These are phyloP conservation scores for Chaetomium globosum DNA, from an alignment of 2,329 filamentous ascomycete genomes.

Conservation along the genomic window DNA sequence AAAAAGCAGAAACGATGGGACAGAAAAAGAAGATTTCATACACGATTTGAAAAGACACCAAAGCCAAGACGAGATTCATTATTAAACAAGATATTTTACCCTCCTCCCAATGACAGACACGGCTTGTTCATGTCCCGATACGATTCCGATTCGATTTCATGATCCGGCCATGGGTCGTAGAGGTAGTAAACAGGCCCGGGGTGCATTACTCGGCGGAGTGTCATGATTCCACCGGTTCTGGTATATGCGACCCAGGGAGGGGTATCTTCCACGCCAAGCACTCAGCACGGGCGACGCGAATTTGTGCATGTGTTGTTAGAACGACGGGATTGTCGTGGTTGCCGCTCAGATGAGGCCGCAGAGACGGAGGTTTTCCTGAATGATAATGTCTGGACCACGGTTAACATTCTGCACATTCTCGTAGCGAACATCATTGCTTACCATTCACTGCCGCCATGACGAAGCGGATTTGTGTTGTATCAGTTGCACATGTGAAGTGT, in stretches of 20 bases:
- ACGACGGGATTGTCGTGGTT: background rate
- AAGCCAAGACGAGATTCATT: conserved; percentile 31
- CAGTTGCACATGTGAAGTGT: conserved; percentile 97
- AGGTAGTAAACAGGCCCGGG: conserved; percentile 14
- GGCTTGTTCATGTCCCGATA: conserved; percentile 11
- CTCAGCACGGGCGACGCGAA: conserved; percentile 10
- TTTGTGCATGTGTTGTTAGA: conserved; percentile 4
- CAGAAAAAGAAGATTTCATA: conserved; percentile 42
- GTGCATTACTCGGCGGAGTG: conserved; percentile 16
- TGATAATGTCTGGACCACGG: conserved; percentile 81
- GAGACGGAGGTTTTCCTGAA: conserved; percentile 96
- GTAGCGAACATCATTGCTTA: conserved; percentile 52
- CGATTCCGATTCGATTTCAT: conserved; percentile 16
- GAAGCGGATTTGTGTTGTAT: conserved; percentile 98
- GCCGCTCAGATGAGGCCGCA: conserved; percentile 86
- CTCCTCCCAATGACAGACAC: conserved; percentile 19
- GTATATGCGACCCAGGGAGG: conserved; percentile 10
- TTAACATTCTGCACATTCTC: conserved; percentile 48
- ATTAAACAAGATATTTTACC: conserved; percentile 40
- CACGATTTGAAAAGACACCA: conserved; percentile 28
- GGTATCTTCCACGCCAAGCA: conserved; percentile 25
- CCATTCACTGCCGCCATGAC: conserved; percentile 99
- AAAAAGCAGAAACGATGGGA: conserved; percentile 36
- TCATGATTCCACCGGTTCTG: conserved; percentile 20
- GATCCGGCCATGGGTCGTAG: conserved; percentile 16